Conservation (phyloP, 306 rosid species). For the Malus asiatica region DNA sequence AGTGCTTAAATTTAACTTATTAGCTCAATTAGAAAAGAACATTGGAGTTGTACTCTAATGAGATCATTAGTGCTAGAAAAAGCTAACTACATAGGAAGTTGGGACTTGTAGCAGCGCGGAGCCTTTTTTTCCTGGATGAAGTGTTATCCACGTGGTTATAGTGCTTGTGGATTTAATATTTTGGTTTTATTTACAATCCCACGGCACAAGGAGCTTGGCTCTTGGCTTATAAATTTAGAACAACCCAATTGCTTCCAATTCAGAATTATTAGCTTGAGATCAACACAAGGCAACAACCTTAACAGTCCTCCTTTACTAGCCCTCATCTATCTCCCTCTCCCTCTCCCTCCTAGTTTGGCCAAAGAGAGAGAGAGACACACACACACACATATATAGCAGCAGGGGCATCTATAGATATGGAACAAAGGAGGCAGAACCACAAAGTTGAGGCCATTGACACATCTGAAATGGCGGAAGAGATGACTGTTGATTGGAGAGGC, state of each 20-base stretch:
- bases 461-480: slow-evolving; percentile 16
- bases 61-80: neutral
- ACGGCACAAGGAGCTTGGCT: neutral
- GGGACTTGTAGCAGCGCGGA: neutral
- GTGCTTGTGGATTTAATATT: slow-evolving; percentile 8
- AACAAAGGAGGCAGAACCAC: slow-evolving; percentile 21
- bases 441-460: slow-evolving; percentile 23
- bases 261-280: neutral
- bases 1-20: too few species aligned
- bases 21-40: neutral
- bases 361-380: neutral
- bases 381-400: neutral
- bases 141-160: slow-evolving; percentile 14
- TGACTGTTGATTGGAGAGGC: slow-evolving; percentile 79
- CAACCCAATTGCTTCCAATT: neutral
- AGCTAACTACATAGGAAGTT: too few species aligned
- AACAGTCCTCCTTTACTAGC: neutral
- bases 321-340: neutral
- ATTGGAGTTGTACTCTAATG: neutral
- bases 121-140: neutral
- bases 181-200: neutral
- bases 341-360: neutral
- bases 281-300: neutral
- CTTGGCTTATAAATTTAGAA: slow-evolving; percentile 1
- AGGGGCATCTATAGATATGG: neutral